phyloP scores from a whole-genome alignment of 1,284 basidiomycete species.

The Cerrena zonata region DNA sequence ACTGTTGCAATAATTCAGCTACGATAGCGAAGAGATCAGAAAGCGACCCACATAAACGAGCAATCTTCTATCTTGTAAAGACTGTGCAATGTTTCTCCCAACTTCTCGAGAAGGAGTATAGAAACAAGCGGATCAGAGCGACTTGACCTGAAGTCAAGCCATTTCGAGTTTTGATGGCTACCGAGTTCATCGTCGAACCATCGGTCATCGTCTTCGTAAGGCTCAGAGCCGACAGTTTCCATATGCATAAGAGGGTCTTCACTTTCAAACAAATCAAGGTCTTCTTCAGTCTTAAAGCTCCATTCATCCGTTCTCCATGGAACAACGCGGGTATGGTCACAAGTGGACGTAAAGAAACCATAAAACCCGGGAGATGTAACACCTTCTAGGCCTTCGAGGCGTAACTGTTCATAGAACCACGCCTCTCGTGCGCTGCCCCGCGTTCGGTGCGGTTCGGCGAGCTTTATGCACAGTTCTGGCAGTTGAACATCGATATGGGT shows the following conservation, averaged over 20 bases:
- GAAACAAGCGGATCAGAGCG: not conserved
- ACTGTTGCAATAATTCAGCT: not conserved
- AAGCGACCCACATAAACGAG: not conserved
- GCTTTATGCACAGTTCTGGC: not conserved
- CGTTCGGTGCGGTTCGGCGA: not conserved
- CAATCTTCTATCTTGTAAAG: not conserved
- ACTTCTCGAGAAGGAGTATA: not conserved
- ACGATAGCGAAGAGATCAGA: not conserved
- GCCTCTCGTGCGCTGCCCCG: not conserved
- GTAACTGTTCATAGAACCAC: not conserved
- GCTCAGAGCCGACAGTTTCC: not conserved
- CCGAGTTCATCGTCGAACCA: not conserved
- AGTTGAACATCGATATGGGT: not conserved
- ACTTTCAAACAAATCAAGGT: too few relatives aligned
- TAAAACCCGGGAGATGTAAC: not conserved
- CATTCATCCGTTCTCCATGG: not conserved
- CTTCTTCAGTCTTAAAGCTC: not conserved
- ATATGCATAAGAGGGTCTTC: too few relatives aligned
- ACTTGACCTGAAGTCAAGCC: not conserved
- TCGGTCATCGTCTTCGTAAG: not conserved
- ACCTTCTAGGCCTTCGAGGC: not conserved
- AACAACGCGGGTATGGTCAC: not conserved
- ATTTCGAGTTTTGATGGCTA: not conserved
- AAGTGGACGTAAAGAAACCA: not conserved
- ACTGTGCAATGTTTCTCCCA: not conserved